phyloP scores from a whole-genome alignment of 352 stramenopile species.

The Globisporangium lucens region DNA sequence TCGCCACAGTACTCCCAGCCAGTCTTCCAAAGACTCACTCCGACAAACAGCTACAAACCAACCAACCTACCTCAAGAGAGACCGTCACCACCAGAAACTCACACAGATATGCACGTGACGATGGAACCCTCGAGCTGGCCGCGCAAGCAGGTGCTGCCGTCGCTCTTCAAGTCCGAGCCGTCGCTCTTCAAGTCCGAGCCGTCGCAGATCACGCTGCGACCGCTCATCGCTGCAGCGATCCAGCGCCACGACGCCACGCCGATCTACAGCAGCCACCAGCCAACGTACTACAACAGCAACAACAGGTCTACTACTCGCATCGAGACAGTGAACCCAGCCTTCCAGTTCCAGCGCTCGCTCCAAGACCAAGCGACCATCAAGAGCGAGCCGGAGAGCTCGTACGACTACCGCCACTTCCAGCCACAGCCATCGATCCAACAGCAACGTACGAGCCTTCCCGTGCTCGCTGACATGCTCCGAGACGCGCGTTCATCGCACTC shows the following conservation, averaged over 20 bases:
- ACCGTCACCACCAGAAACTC: not conserved
- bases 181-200: conserved; percentile 10
- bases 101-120: not conserved
- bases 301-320: not conserved
- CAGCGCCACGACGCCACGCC: not conserved
- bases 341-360: not conserved
- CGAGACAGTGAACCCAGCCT: not conserved
- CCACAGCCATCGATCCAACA: not conserved
- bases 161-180: conserved; percentile 11
- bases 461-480: conserved; percentile 9
- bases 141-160: conserved; percentile 7
- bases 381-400: conserved; percentile 5
- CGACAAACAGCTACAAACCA: not conserved
- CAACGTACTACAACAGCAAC: not conserved
- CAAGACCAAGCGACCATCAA: conserved; percentile 1
- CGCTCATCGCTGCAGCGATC: conserved; percentile 2
- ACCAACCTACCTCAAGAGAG: not conserved
- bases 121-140: conserved; percentile 6
- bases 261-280: not conserved
- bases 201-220: conserved; percentile 4
- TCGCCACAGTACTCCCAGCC: not conserved
- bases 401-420: not conserved
- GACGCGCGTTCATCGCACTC: not conserved
- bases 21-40: not conserved
- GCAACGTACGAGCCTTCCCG: conserved; percentile 7